Evolutionary conservation across 768 basidiomycete species (phyloP).

Genomic region (Hypsizygus marmoreus): DNA sequence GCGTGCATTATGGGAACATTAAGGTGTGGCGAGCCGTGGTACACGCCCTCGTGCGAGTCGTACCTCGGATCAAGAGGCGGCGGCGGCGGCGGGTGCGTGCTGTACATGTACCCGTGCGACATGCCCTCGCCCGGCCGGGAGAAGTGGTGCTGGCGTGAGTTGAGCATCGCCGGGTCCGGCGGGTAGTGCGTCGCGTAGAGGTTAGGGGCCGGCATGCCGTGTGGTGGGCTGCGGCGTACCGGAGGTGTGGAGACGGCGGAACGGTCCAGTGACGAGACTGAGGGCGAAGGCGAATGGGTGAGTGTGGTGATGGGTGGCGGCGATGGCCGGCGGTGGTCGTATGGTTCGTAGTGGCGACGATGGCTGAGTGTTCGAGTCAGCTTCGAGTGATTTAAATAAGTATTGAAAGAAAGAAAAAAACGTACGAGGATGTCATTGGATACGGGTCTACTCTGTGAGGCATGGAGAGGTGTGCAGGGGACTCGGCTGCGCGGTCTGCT

Average conservation of each 20-base stretch:
- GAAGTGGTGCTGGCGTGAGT: slow-evolving; percentile 28
- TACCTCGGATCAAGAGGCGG: slow-evolving; percentile 23
- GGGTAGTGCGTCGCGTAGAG: slow-evolving; percentile 38
- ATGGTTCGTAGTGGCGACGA: slow-evolving; percentile 40
- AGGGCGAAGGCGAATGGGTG: slow-evolving; percentile 64
- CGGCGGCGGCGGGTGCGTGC: slow-evolving; percentile 24
- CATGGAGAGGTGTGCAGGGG: slow-evolving; percentile 36
- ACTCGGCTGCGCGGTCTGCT: slow-evolving; percentile 15
- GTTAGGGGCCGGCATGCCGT: slow-evolving; percentile 30
- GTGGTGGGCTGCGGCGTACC: slow-evolving; percentile 42
- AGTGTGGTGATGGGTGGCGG: slow-evolving; percentile 45
- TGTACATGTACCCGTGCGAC: slow-evolving; percentile 37
- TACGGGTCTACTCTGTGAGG: slow-evolving; percentile 48
- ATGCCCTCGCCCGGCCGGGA: slow-evolving; percentile 24
- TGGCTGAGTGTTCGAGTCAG: slow-evolving; percentile 17
- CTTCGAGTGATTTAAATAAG: neutral
- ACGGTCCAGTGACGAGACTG: slow-evolving; percentile 60
- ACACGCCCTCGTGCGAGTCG: slow-evolving; percentile 17
- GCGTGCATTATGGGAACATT: slow-evolving; percentile 16
- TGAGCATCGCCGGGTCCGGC: slow-evolving; percentile 33
- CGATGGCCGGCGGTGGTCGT: slow-evolving; percentile 29
- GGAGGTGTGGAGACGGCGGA: slow-evolving; percentile 63
- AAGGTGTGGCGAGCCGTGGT: slow-evolving; percentile 13
- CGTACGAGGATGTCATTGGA: slow-evolving; percentile 32
- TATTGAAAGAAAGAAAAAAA: slow-evolving; percentile 13